Conservation (phyloP, 2,329 filamentous ascomycete species). For the Calonectria crousiana region DNA sequence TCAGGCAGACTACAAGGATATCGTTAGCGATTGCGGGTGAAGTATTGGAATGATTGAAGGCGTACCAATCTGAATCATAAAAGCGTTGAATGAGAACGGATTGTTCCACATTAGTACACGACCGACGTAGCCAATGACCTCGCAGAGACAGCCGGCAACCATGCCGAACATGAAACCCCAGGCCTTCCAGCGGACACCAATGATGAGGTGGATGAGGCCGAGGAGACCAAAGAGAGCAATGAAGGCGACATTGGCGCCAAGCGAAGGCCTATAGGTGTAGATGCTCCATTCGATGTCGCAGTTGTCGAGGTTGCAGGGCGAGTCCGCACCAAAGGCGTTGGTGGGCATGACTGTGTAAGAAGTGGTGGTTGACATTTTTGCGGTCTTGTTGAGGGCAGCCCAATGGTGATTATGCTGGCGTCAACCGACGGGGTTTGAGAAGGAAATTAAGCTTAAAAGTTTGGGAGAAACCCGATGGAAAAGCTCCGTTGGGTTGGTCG, state of each 20-base stretch:
- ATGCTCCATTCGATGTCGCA: slow-evolving; percentile 62
- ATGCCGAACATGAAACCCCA: slow-evolving; percentile 66
- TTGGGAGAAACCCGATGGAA: background rate
- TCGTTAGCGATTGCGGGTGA: background rate
- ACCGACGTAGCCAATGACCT: slow-evolving; percentile 73
- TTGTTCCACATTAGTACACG: slow-evolving; percentile 69
- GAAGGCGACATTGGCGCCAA: slow-evolving; percentile 66
- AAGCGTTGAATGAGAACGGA: slow-evolving; percentile 69
- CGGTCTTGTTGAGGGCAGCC: background rate
- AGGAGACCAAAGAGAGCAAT: slow-evolving; percentile 61
- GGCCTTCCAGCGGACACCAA: slow-evolving; percentile 61
- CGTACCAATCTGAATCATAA: slow-evolving; percentile 74
- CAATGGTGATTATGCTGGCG: background rate
- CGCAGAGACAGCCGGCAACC: slow-evolving; percentile 66
- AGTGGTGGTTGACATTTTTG: slow-evolving; percentile 37
- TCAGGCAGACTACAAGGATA: slow-evolving; percentile 63
- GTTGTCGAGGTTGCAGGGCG: slow-evolving; percentile 61
- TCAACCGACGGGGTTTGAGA: background rate
- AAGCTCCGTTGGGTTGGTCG: background rate
- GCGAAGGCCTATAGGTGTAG: slow-evolving; percentile 66
- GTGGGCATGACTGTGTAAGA: slow-evolving; percentile 36
- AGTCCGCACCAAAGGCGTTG: slow-evolving; percentile 56
- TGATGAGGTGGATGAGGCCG: slow-evolving; percentile 54
- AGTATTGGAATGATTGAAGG: slow-evolving; percentile 8
- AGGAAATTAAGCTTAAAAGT: slow-evolving; percentile 15